These are phyloP conservation scores for Strigomonas galati DNA, from an alignment of 208 protist species.

Conservation along the genomic window DNA sequence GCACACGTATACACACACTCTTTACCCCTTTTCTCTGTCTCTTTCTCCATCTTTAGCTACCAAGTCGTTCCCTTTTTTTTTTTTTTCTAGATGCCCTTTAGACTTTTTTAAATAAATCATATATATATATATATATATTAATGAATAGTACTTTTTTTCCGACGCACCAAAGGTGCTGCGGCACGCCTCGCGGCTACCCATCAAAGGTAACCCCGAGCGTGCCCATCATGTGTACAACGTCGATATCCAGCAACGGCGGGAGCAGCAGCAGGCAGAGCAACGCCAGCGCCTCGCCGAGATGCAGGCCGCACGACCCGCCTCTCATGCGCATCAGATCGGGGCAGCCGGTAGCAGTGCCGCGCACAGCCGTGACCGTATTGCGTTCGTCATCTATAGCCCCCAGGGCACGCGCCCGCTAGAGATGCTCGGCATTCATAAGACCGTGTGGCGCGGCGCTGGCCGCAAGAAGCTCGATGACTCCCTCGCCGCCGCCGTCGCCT, in stretches of 20 bases:
- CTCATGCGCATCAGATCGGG: not conserved
- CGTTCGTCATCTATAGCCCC: conserved; percentile 70
- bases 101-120: not conserved
- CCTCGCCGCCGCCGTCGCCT: conserved; percentile 1
- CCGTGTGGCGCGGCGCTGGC: not conserved
- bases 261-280: conserved; percentile 6
- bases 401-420: conserved; percentile 71
- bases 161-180: not conserved
- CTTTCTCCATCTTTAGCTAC: not conserved
- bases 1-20: not conserved
- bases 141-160: not conserved
- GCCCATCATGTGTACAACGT: not conserved
- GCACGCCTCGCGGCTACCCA: no score
- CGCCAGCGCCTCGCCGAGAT: not conserved
- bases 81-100: not conserved
- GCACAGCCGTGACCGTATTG: not conserved
- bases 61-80: not conserved
- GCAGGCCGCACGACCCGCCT: not conserved
- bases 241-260: conserved; percentile 8
- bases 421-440: conserved; percentile 19
- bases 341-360: not conserved
- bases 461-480: not conserved
- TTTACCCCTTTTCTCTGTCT: not conserved
- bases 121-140: not conserved
- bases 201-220: not conserved